A percentile compares a stretch with the other conserved stretches of the same genome.
These are phyloP conservation scores for Alternaria hordeiaustralica DNA, from an alignment of 2,329 filamentous ascomycete species.

Conservation along the genomic window DNA sequence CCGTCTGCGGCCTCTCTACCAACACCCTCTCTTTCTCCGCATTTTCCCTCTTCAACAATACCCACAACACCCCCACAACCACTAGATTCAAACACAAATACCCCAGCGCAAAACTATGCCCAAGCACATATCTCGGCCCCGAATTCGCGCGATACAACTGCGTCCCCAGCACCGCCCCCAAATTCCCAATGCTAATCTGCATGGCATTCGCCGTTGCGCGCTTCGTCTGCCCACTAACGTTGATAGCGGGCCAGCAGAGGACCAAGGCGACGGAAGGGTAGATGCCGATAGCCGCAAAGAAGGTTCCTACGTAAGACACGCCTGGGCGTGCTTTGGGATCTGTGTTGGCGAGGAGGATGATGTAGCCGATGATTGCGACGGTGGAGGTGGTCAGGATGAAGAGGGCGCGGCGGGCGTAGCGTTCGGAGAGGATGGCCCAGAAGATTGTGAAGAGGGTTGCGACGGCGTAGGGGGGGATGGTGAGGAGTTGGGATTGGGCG, in stretches of 20 bases:
- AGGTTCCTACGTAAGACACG: constrained; percentile 47
- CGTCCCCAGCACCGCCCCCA: constrained; percentile 50
- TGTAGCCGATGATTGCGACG: constrained; percentile 48
- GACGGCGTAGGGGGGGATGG: constrained; percentile 54
- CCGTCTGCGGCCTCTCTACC: constrained; percentile 32
- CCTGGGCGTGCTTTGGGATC: constrained; percentile 42
- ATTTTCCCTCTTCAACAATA: constrained; percentile 42
- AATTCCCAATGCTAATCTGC: constrained; percentile 59
- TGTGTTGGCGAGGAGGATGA: constrained; percentile 46
- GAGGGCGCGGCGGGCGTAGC: constrained; percentile 37
- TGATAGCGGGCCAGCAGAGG: constrained; percentile 61
- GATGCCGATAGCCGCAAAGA: constrained; percentile 49
- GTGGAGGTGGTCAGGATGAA: constrained; percentile 45
- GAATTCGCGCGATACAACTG: constrained; percentile 47
- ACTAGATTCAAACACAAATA: constrained; percentile 43
- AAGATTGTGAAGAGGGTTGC: constrained; percentile 47
- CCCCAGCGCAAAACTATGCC: constrained; percentile 45
- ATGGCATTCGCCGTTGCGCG: constrained; percentile 57
- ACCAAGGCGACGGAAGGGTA: constrained; percentile 50
- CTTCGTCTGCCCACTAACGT: constrained; percentile 61
- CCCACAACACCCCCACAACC: constrained; percentile 40
- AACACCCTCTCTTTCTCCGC: constrained; percentile 34
- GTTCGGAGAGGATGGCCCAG: constrained; percentile 45
- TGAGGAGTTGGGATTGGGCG: constrained; percentile 53
- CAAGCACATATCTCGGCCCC: constrained; percentile 44